A percentile compares a stretch with the other conserved stretches of the same genome.
Evolutionary conservation across 1,284 basidiomycete genomes (phyloP).

Genomic region (Somion occarium): DNA sequence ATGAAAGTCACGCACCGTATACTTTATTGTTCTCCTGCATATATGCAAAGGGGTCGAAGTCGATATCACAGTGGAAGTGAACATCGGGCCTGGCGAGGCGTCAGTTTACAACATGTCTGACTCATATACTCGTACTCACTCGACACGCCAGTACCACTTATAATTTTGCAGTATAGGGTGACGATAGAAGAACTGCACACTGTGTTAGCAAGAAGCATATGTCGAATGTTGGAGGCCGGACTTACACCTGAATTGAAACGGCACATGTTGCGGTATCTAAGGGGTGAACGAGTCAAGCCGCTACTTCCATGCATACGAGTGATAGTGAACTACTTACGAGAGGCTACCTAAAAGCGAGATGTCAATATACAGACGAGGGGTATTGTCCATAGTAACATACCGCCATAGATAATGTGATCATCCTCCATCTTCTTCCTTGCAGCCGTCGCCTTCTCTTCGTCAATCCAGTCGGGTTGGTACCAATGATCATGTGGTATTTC

Average conservation of each 20-base stretch:
- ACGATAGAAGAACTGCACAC: constrained; percentile 50
- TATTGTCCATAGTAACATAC: constrained; percentile 19
- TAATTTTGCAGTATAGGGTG: constrained; percentile 44
- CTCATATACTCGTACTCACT: constrained; percentile 36
- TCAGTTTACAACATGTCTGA: constrained; percentile 27
- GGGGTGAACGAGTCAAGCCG: background rate
- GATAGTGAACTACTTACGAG: constrained; percentile 12
- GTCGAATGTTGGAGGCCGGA: constrained; percentile 5
- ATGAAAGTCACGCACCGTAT: constrained; percentile 48
- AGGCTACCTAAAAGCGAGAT: constrained; percentile 13
- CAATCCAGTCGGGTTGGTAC: constrained; percentile 66
- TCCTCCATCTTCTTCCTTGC: constrained; percentile 54
- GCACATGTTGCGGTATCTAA: constrained; percentile 47
- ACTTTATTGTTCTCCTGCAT: constrained; percentile 74
- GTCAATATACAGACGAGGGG: constrained; percentile 11
- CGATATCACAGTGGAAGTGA: constrained; percentile 70
- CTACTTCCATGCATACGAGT: background rate
- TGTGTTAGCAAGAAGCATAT: constrained; percentile 3
- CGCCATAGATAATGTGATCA: constrained; percentile 61
- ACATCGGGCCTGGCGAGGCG: constrained; percentile 50
- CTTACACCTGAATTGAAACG: constrained; percentile 60
- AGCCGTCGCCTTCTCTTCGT: constrained; percentile 57
- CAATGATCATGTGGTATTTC: constrained; percentile 42
- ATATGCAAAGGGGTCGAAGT: constrained; percentile 70
- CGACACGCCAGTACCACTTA: constrained; percentile 32